Conservation (phyloP, 805 yeast species). For the Myxozyma neotropica region DNA sequence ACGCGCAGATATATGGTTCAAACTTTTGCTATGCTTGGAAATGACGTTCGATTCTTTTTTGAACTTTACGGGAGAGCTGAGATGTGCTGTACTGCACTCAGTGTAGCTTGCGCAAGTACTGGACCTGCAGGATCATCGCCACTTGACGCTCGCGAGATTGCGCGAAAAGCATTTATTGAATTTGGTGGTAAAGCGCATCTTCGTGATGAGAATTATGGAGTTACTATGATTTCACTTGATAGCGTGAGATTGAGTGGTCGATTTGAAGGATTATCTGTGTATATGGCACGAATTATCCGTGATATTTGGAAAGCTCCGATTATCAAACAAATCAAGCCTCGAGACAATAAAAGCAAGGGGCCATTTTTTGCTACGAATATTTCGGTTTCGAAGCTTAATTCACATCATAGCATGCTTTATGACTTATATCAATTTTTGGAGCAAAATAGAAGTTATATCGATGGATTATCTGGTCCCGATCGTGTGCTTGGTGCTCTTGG, state of each 20-base stretch:
- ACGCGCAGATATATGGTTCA: constrained; percentile 80
- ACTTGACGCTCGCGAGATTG: constrained; percentile 46
- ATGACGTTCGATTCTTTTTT: constrained; percentile 65
- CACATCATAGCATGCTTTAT: constrained; percentile 39
- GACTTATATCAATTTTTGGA: constrained; percentile 46
- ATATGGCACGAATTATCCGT: constrained; percentile 76
- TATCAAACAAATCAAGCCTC: constrained; percentile 45
- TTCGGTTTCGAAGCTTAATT: constrained; percentile 35
- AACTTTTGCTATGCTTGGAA: constrained; percentile 69
- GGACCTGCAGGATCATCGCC: constrained; percentile 26
- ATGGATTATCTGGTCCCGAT: constrained; percentile 46
- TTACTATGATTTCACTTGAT: constrained; percentile 31
- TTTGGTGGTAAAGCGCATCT: constrained; percentile 44
- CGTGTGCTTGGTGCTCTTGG: constrained; percentile 34
- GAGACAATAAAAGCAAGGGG: constrained; percentile 5
- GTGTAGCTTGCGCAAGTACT: constrained; percentile 61
- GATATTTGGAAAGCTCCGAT: constrained; percentile 77
- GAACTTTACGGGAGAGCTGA: constrained; percentile 84
- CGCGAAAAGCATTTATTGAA: constrained; percentile 42
- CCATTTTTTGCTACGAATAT: neutral
- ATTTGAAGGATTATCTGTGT: constrained; percentile 81
- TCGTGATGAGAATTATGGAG: constrained; percentile 36
- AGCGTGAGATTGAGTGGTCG: constrained; percentile 84
- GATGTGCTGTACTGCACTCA: constrained; percentile 84
- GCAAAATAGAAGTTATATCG: constrained; percentile 50